phyloP scores from a whole-genome alignment of 1,284 basidiomycete species.

The Malassezia japonica region DNA sequence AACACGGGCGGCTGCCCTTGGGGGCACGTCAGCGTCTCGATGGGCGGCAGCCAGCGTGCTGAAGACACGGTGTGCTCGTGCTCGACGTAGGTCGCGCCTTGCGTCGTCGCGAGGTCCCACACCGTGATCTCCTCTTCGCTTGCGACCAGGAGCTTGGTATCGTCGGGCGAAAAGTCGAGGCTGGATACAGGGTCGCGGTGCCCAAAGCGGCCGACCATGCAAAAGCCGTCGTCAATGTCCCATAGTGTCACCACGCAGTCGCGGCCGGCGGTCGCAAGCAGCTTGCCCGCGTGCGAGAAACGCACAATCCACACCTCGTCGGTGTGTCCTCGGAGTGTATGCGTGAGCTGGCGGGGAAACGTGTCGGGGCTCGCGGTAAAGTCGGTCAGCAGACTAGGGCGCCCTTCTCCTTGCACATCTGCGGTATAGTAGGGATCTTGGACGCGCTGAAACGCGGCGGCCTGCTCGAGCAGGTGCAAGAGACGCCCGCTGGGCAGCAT shows the following conservation, averaged over 20 bases:
- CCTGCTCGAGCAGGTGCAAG: constrained; percentile 73
- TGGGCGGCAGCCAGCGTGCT: constrained; percentile 66
- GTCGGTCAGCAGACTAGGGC: constrained; percentile 63
- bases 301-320: constrained; percentile 93
- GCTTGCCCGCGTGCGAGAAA: constrained; percentile 81
- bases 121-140: constrained; percentile 30
- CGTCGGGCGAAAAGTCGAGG: constrained; percentile 54
- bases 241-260: constrained; percentile 83
- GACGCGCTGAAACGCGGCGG: constrained; percentile 61
- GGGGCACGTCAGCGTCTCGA: neutral
- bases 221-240: constrained; percentile 43
- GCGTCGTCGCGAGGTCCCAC: constrained; percentile 18
- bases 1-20: constrained; percentile 78
- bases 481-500: constrained; percentile 89
- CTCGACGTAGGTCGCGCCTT: constrained; percentile 51
- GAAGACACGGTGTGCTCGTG: constrained; percentile 79
- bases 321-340: constrained; percentile 67
- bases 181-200: constrained; percentile 27
- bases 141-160: constrained; percentile 25
- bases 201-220: neutral
- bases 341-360: constrained; percentile 67
- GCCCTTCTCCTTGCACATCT: neutral
- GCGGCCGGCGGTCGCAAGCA: constrained; percentile 75
- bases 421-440: constrained; percentile 30
- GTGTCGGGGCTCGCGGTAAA: constrained; percentile 65